phyloP scores from a whole-genome alignment of 2,329 filamentous ascomycete species.

The Coniella vitis region DNA sequence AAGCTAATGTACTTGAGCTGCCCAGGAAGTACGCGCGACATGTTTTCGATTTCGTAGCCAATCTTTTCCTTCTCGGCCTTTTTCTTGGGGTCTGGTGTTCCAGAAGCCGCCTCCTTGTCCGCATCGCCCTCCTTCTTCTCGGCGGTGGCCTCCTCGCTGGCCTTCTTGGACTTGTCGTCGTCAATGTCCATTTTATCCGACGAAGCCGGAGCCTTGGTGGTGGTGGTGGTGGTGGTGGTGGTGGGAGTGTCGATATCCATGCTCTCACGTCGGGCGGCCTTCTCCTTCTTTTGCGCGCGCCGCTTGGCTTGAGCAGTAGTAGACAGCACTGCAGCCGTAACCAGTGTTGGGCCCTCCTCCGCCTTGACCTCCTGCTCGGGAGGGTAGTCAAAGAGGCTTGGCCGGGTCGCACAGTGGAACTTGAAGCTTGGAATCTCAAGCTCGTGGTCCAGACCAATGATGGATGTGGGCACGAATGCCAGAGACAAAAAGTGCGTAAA shows the following conservation, averaged over 20 bases:
- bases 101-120: constrained; percentile 48
- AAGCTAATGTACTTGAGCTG: constrained; percentile 97
- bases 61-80: constrained; percentile 94
- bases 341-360: constrained; percentile 86
- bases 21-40: constrained; percentile 85
- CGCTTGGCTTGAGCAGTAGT: constrained; percentile 97
- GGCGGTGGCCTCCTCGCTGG: constrained; percentile 41
- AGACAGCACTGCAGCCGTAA: constrained; percentile 91
- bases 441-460: constrained; percentile 91
- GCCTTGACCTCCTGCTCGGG: constrained; percentile 93
- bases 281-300: constrained; percentile 88
- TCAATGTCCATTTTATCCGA: constrained; percentile 87
- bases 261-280: constrained; percentile 79
- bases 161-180: constrained; percentile 49
- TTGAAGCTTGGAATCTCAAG: constrained; percentile 91
- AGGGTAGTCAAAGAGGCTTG: constrained; percentile 95
- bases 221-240: constrained; percentile 62
- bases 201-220: constrained; percentile 48
- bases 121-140: constrained; percentile 55
- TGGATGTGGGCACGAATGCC: constrained; percentile 91
- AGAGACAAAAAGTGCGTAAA: constrained; percentile 95
- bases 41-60: constrained; percentile 92
- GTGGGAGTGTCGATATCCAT: constrained; percentile 89
- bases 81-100: constrained; percentile 64
- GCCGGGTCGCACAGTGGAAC: constrained; percentile 89